Base-by-base conservation (phyloP, 2,329 filamentous ascomycete species). In the Orbilia javanica region DNA sequence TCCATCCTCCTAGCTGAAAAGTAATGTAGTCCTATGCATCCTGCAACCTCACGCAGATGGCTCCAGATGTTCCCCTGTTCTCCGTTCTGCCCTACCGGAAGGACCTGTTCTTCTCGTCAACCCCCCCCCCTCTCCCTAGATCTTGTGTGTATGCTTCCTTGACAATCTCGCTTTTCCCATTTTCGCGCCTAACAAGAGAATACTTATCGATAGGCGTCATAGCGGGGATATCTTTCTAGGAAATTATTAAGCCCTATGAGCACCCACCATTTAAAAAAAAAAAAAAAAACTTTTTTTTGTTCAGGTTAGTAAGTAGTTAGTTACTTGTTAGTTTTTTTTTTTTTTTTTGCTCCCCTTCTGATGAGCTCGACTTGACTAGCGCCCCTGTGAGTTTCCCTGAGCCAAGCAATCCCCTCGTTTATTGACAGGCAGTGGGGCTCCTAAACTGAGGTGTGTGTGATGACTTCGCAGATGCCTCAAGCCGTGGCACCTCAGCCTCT, bases 141-240 rank as follows among this genome's bases (percentile, higher is more conserved):
- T 22, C 20, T 18, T 48, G 11, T n/a, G n/a, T n/a, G n/a, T n/a
- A n/a, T n/a, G n/a, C 31, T 31, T 48, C 39, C 39, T 53, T 66
- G 10, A 25, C 39, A 27, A 25, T 18, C n/a, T 53, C 6, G 2
- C 20, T 22, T 42, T 55, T 62, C 18, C 22, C 50, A 29, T 27
- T 34, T 31, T 29, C 52, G 13, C n/a, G 15, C 25, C 25, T 34
- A 3, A 1, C 13, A 10, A 20, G 15, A 44, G 20, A 20, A 15
- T 10, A 60, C 62, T 74, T 74, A 74, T 74, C 70, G 70, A 74
- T 74, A 74, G 70, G 70, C 70, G 52, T 60, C 50, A 71, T 73
- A 73, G 69, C 69, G 70, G 70, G 70, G 70, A 44, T 66, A 48
- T 60, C 60, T 52, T 62, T 60, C 50, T 65, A 22, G 48, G 10